phyloP scores from a whole-genome alignment of 768 basidiomycete genomes.

The Rhodotorula graminis region DNA sequence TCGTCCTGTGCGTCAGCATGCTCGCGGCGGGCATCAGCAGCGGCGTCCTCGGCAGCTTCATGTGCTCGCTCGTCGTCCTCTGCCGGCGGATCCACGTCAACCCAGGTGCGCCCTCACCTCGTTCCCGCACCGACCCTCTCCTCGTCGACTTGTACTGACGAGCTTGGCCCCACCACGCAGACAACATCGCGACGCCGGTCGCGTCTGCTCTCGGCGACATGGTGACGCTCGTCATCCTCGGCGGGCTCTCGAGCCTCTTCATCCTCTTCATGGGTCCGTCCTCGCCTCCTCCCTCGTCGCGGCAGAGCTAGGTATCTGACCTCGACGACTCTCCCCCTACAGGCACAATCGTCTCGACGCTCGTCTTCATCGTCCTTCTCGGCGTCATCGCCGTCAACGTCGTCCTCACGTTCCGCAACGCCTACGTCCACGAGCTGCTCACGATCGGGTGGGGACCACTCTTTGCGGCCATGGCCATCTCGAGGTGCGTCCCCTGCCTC shows the following conservation, averaged over 20 bases:
- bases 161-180: conserved; percentile 48
- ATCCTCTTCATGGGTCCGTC: conserved; percentile 36
- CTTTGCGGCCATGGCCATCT: conserved; percentile 74
- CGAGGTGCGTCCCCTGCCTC: conserved; percentile 31
- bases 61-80: conserved; percentile 74
- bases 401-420: conserved; percentile 61
- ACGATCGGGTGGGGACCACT: conserved; percentile 84
- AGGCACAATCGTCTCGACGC: conserved; percentile 51
- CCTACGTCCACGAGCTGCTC: conserved; percentile 65
- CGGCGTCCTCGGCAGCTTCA: conserved; percentile 80
- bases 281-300: conserved; percentile 1
- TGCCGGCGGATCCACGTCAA: conserved; percentile 72
- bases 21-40: conserved; percentile 59
- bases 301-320: not conserved
- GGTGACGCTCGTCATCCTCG: conserved; percentile 78
- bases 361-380: conserved; percentile 55
- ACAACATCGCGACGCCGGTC: conserved; percentile 92
- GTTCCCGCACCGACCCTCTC: not conserved
- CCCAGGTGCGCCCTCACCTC: conserved; percentile 59
- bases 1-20: conserved; percentile 55
- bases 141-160: not conserved
- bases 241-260: conserved; percentile 46
- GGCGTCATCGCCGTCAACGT: conserved; percentile 57
- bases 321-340: not conserved
- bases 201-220: conserved; percentile 90